Conservation (phyloP, 2,329 filamentous ascomycete genomes). For the Aspergillus thermomutatus region DNA sequence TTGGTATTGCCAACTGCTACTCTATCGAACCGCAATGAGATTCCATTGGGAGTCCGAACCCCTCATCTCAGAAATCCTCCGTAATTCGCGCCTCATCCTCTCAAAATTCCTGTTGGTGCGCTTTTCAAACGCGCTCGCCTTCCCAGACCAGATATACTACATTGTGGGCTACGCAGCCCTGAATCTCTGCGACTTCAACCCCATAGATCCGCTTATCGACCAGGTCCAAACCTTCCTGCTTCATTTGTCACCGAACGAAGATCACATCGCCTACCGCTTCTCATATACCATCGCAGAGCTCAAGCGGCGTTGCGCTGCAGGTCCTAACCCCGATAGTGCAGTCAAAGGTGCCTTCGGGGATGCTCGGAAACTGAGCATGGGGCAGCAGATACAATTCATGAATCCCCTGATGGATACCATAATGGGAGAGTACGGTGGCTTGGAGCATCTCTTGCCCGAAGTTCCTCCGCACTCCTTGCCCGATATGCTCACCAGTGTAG, state of each 20-base stretch:
- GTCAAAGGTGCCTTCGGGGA: constrained; percentile 12
- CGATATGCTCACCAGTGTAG: constrained; percentile 9
- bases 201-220: constrained; percentile 30
- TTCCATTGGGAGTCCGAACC: constrained; percentile 24
- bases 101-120: constrained; percentile 28
- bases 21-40: constrained; percentile 28
- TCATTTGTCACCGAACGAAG: constrained; percentile 30
- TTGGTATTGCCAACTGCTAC: constrained; percentile 35
- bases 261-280: constrained; percentile 33
- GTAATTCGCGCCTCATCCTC: constrained; percentile 29
- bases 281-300: constrained; percentile 30
- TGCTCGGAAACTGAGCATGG: constrained; percentile 19
- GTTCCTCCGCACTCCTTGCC: constrained; percentile 11
- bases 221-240: constrained; percentile 32
- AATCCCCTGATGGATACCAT: constrained; percentile 20
- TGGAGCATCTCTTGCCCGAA: constrained; percentile 25
- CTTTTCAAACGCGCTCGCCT: constrained; percentile 23
- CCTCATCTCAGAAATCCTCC: constrained; percentile 26
- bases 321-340: constrained; percentile 12
- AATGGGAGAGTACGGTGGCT: constrained; percentile 22
- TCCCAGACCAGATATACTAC: constrained; percentile 33
- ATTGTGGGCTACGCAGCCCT: constrained; percentile 34
- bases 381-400: constrained; percentile 23
- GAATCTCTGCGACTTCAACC: constrained; percentile 34
- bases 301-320: constrained; percentile 26